Conservation (phyloP, 1,284 basidiomycete species). For the Ganoderma boninense region DNA sequence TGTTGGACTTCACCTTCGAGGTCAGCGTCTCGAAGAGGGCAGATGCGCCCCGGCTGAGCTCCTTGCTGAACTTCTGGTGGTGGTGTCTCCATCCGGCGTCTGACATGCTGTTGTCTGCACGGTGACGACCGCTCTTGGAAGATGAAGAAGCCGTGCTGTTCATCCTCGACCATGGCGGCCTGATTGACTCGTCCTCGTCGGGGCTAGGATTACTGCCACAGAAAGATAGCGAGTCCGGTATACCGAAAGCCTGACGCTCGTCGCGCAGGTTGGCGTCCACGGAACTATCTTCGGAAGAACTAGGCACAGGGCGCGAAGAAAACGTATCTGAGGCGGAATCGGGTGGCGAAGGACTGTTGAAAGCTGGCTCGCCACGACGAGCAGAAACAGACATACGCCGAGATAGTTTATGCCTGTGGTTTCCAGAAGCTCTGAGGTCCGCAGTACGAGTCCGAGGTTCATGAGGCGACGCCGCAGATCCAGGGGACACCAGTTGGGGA, state of each 20-base stretch:
- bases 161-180: slow-evolving; percentile 43
- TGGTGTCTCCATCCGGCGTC: slow-evolving; percentile 42
- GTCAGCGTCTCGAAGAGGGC: slow-evolving; percentile 57
- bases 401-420: not conserved
- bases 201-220: slow-evolving; percentile 30
- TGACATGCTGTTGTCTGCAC: slow-evolving; percentile 56
- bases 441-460: not conserved
- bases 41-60: slow-evolving; percentile 59
- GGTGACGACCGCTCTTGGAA: slow-evolving; percentile 40
- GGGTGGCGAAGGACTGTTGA: slow-evolving; percentile 1
- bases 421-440: not conserved
- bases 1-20: slow-evolving; percentile 19
- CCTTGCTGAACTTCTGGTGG: slow-evolving; percentile 40
- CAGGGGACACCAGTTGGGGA: slow-evolving; percentile 7
- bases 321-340: not conserved
- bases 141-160: slow-evolving; percentile 39
- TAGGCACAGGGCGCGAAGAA: slow-evolving; percentile 14
- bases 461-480: slow-evolving; percentile 1
- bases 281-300: not conserved
- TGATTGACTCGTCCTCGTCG: slow-evolving; percentile 51
- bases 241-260: slow-evolving; percentile 40
- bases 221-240: slow-evolving; percentile 45
- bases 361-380: not conserved
- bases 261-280: slow-evolving; percentile 29
- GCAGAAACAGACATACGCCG: not conserved